Evolutionary conservation across 2,329 filamentous ascomycete genomes (phyloP).

Genomic region (Nemania sp.): DNA sequence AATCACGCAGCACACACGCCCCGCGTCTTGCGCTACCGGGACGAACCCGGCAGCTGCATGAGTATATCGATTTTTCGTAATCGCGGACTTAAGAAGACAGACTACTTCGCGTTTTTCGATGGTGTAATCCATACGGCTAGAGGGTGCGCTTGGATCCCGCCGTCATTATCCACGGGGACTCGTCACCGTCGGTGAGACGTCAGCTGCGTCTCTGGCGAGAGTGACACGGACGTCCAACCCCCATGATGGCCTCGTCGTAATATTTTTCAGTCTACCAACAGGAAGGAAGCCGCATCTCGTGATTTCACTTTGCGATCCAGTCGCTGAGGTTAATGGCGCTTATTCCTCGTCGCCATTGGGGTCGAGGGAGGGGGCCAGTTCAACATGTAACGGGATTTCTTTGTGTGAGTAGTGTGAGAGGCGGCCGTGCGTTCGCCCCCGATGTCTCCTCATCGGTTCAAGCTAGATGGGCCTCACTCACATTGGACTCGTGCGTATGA

Average conservation of each 20-base stretch:
- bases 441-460: not conserved
- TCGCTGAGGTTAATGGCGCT: not conserved
- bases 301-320: constrained; percentile 3
- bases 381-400: not conserved
- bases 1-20: constrained; percentile 6
- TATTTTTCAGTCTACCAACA: not conserved
- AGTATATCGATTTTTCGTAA: not conserved
- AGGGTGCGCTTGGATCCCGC: constrained; percentile 6
- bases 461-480: not conserved
- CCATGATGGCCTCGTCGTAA: constrained; percentile 2
- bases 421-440: not conserved
- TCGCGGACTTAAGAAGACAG: not conserved
- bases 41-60: not conserved
- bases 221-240: constrained; percentile 7
- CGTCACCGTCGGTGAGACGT: not conserved
- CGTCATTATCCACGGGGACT: not conserved
- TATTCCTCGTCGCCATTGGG: not conserved
- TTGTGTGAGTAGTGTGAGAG: not conserved
- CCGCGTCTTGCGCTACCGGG: constrained; percentile 4
- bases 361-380: constrained; percentile 2
- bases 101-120: not conserved
- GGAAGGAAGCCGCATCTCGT: not conserved
- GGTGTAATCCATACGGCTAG: not conserved
- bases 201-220: not conserved
- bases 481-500: not conserved